Conservation (phyloP, 2,329 filamentous ascomycete genomes). For the Xylariaceae sp. region DNA sequence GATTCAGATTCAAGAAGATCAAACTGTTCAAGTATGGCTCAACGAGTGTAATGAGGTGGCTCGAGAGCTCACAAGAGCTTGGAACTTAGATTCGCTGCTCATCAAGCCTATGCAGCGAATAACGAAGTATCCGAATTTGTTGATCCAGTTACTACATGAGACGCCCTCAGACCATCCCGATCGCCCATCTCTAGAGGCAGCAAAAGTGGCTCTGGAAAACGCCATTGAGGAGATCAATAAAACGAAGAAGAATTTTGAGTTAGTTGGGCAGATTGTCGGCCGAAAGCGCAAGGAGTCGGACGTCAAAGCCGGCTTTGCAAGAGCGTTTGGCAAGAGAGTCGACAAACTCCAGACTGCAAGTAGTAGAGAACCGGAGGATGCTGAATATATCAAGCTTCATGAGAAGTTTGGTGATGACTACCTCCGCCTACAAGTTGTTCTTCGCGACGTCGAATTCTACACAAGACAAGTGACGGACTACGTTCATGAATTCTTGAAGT, state of each 20-base stretch:
- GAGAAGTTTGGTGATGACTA: constrained; percentile 91
- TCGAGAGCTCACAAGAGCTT: constrained; percentile 86
- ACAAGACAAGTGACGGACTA: constrained; percentile 76
- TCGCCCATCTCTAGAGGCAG: constrained; percentile 55
- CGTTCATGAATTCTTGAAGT: constrained; percentile 75
- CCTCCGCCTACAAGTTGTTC: constrained; percentile 84
- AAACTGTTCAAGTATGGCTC: constrained; percentile 75
- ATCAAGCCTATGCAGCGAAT: constrained; percentile 96
- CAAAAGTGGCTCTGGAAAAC: constrained; percentile 53
- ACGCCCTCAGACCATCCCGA: constrained; percentile 85
- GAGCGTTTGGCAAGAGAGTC: constrained; percentile 83
- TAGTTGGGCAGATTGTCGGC: constrained; percentile 83
- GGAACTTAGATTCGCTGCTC: constrained; percentile 92
- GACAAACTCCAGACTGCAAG: constrained; percentile 72
- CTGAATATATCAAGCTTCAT: constrained; percentile 73
- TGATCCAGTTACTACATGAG: constrained; percentile 73
- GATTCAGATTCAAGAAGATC: constrained; percentile 59
- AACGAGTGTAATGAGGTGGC: constrained; percentile 90
- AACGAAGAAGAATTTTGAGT: constrained; percentile 88
- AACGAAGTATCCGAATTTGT: constrained; percentile 85
- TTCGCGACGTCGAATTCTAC: constrained; percentile 92
- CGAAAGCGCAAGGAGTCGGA: constrained; percentile 86
- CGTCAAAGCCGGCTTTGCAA: constrained; percentile 76
- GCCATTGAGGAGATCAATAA: constrained; percentile 88
- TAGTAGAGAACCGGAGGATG: constrained; percentile 66